A percentile compares a stretch with the other conserved stretches of the same genome.
These are phyloP conservation scores for Sicyos edulis DNA, from an alignment of 306 rosid species.

Conservation along the genomic window DNA sequence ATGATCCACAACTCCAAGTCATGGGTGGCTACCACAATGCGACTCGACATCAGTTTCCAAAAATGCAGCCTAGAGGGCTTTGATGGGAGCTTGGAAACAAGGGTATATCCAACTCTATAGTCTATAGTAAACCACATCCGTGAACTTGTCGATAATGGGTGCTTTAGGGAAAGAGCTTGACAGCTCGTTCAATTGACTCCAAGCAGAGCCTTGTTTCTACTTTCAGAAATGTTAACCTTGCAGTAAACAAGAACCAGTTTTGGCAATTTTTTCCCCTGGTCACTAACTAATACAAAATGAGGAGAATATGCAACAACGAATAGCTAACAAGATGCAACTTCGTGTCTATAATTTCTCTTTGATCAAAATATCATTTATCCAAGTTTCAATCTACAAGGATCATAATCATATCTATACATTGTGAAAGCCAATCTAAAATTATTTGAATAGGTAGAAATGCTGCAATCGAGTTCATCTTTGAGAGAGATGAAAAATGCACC, in stretches of 20 bases:
- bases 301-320: neutral
- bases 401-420: too few species aligned
- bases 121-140: conserved; percentile 72
- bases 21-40: conserved; percentile 80
- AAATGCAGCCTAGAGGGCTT: conserved; percentile 50
- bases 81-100: conserved; percentile 54
- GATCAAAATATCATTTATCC: neutral
- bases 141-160: conserved; percentile 67
- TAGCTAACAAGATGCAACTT: conserved; percentile 4
- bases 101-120: conserved; percentile 86
- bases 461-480: neutral
- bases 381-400: too few species aligned
- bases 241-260: conserved; percentile 54
- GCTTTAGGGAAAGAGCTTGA: conserved; percentile 49
- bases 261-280: conserved; percentile 39
- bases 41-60: conserved; percentile 47
- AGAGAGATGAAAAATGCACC: neutral
- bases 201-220: conserved; percentile 61
- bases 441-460: neutral
- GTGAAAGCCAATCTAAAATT: neutral
- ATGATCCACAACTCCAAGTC: conserved; percentile 84
- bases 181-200: conserved; percentile 62
- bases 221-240: conserved; percentile 71
- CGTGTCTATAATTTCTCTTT: conserved; percentile 23
- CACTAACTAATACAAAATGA: conserved; percentile 31